Evolutionary conservation across 352 stramenopile genomes (phyloP), one percentile per base, ranked within the genome.

Genomic region (Pythium periplocum): DNA sequence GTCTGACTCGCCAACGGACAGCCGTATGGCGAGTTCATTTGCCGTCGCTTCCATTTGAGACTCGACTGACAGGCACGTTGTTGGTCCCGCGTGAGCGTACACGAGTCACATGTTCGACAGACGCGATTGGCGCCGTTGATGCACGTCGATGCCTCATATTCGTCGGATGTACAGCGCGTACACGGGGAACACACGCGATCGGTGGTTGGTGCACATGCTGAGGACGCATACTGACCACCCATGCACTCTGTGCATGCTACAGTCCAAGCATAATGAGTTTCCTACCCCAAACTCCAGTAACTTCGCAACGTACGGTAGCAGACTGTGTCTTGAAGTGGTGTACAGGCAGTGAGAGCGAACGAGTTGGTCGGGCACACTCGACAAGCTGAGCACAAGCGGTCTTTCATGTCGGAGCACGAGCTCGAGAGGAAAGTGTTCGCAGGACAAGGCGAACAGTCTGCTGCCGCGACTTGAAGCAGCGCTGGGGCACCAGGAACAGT

Each of bases 91-190:
- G 75, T 87, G 35, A 93, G 66, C 3, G 69, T 59, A 41, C 82
- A 93, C 47, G 79, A 90, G 61, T 90, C 74, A 51, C 79, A 93
- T 32, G 77, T 78, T 45, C 69, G 78, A 37, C 82, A 90, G n/a
- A 89, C 57, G 11, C 82, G 82, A 35, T 92, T 51, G 11, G 61
- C 53, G 8, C 78, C 77, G 30, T 75, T 73, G 4, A 55, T 58
- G 33, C 82, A 90, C 26, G 75, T 57, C 6, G 70, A 81, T 0
- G 70, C 67, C 51, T 89, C 79, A 61, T 85, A 92, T 46, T 92
- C 77, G 52, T 92, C 79, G 11, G 68, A 48, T 12, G 79, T 82
- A 59, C 82, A 92, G 32, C 61, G 60, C 9, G 79, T 90, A n/a
- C 82, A 92, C 4, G 65, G 43, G 11, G 47, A 48, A 48, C 82